Evolutionary conservation across 768 basidiomycete genomes (phyloP).

Genomic region (Pleurotus citrinopileatus): DNA sequence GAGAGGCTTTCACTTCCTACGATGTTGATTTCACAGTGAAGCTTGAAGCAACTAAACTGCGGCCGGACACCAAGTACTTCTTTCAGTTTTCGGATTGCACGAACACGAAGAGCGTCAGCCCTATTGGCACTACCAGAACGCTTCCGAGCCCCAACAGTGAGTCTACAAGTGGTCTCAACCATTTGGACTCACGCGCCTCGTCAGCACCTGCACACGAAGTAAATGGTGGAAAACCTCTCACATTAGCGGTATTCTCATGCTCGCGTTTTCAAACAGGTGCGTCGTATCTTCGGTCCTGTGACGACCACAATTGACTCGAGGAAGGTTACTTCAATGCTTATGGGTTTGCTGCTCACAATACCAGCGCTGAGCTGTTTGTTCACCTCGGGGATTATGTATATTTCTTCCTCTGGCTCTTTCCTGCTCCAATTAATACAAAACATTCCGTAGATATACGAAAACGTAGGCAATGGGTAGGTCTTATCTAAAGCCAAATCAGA

Average conservation of each 20-base stretch:
- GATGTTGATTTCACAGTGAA: slow-evolving; percentile 63
- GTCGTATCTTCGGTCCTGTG: slow-evolving; percentile 3
- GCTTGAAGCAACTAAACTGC: slow-evolving; percentile 49
- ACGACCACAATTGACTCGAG: not conserved
- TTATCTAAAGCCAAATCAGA: not conserved
- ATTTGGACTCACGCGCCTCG: not conserved
- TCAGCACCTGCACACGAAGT: slow-evolving; percentile 44
- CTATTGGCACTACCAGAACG: slow-evolving; percentile 53
- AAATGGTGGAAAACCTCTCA: slow-evolving; percentile 49
- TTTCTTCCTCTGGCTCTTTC: slow-evolving; percentile 1
- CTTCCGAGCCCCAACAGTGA: slow-evolving; percentile 43
- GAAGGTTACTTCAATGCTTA: slow-evolving; percentile 62
- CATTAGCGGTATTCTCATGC: slow-evolving; percentile 59
- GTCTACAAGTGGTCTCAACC: slow-evolving; percentile 12
- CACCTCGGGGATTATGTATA: slow-evolving; percentile 60
- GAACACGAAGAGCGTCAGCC: slow-evolving; percentile 37
- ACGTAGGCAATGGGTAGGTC: slow-evolving; percentile 1
- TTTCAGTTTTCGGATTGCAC: slow-evolving; percentile 57
- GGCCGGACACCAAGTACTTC: slow-evolving; percentile 52
- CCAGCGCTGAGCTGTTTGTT: slow-evolving; percentile 49
- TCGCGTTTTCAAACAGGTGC: slow-evolving; percentile 50
- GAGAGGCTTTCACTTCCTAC: slow-evolving; percentile 51
- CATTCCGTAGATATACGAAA: slow-evolving; percentile 41
- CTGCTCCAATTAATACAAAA: not conserved
- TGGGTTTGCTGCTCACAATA: slow-evolving; percentile 52